Evolutionary conservation across 2,329 filamentous ascomycete species (phyloP).

Genomic region (Lasiodiplodia hormozganensis): DNA sequence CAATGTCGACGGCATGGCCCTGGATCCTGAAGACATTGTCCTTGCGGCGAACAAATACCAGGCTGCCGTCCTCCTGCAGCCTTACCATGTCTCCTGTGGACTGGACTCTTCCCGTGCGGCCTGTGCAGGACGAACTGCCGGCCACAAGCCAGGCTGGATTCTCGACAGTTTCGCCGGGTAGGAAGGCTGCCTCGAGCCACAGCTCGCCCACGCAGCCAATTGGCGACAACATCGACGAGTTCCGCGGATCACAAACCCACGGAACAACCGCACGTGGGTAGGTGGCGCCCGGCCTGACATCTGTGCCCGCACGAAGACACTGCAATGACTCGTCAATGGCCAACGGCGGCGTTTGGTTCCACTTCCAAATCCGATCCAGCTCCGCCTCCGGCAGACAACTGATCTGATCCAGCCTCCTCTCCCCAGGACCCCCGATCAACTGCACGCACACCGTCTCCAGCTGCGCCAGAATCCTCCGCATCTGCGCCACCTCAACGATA

Average conservation of each 20-base stretch:
- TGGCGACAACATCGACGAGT: constrained; percentile 48
- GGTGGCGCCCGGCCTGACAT: constrained; percentile 39
- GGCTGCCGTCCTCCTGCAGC: constrained; percentile 46
- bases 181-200: constrained; percentile 50
- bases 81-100: constrained; percentile 47
- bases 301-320: constrained; percentile 32
- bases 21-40: constrained; percentile 32
- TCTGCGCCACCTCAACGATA: constrained; percentile 59
- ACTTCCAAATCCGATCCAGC: constrained; percentile 52
- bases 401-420: constrained; percentile 41
- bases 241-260: constrained; percentile 44
- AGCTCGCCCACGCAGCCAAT: constrained; percentile 50
- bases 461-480: constrained; percentile 61
- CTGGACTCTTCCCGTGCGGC: constrained; percentile 35
- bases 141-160: constrained; percentile 44
- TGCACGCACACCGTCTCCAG: constrained; percentile 59
- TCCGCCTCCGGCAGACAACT: constrained; percentile 48
- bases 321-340: constrained; percentile 36
- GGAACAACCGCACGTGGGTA: constrained; percentile 13
- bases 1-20: constrained; percentile 1
- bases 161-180: constrained; percentile 39
- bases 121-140: constrained; percentile 38
- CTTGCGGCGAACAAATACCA: constrained; percentile 36
- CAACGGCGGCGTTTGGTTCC: constrained; percentile 44
- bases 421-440: constrained; percentile 44